Evolutionary conservation across 2,329 filamentous ascomycete genomes (phyloP), one percentile per base, ranked within the genome.

Genomic region (Fusarium avenaceum): DNA sequence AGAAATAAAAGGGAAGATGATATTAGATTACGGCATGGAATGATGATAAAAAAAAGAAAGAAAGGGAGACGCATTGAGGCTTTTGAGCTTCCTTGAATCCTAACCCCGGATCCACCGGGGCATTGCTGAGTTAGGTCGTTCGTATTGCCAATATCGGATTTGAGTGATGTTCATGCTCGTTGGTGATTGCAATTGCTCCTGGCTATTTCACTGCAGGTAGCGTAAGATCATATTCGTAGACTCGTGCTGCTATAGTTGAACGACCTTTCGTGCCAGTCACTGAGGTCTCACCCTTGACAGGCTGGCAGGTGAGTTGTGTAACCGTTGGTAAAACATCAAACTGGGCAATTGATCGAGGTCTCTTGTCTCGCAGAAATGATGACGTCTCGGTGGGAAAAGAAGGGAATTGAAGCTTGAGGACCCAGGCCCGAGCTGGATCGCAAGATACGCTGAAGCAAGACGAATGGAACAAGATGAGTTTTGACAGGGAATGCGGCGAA

Each of bases 381-480:
- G 66, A 69, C 66, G 66, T 69, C 30, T 63, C 42, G 42, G 39
- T 44, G 32, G 24, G 24, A 53, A 50, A 55, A 33, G 47, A 53
- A 39, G 45, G 20, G 56, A 58, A 35, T 24, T 69, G 61, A 66
- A 66, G 54, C 35, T 43, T 44, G 33, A 38, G 49, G 44, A 49
- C 57, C 48, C 20, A 40, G 59, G 43, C 43, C 39, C 33, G 24
- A 26, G 20, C 53, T 65, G 60, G 49, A 68, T 61, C 38, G 32
- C 42, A 22, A 60, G 59, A 63, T 53, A 56, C 63, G 54, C 52
- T 54, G 57, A 71, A 67, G 63, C 54, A 68, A 63, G 65, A 64
- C 46, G 65, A 63, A 71, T 62, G 59, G 65, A 52, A 65, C 62
- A 60, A 69, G 63, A 72, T 67, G 71, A 60, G 44, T 50, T 57